These are phyloP conservation scores for Oryza rufipogon DNA, from an alignment of 176 grass and related monocot genomes.

Conservation along the genomic window DNA sequence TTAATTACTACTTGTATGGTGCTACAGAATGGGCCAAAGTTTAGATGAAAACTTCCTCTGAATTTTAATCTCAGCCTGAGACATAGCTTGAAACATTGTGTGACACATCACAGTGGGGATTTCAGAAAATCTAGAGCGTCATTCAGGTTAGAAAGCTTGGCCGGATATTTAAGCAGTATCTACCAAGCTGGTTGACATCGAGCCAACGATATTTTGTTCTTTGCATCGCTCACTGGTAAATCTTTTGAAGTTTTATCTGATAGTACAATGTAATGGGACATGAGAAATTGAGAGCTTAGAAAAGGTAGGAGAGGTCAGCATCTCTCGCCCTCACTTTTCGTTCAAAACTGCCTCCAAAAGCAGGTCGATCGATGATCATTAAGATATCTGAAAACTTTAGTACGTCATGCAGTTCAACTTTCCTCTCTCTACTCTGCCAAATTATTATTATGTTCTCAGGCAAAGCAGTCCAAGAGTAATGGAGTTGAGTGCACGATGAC, in stretches of 20 bases:
- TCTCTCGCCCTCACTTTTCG: background rate
- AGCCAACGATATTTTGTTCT: background rate
- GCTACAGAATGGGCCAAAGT: background rate
- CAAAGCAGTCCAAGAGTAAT: constrained; percentile 29
- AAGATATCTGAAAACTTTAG: constrained; percentile 17
- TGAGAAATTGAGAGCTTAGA: background rate
- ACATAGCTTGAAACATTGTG: background rate
- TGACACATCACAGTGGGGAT: background rate
- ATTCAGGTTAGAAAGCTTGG: background rate
- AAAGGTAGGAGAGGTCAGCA: constrained; percentile 3
- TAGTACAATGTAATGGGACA: background rate
- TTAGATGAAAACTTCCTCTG: background rate
- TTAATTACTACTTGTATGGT: background rate
- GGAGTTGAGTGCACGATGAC: constrained; percentile 48
- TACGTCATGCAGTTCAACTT: constrained; percentile 3
- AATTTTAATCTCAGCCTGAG: background rate
- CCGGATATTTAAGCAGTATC: background rate
- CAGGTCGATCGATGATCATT: constrained; percentile 31
- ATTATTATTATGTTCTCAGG: background rate
- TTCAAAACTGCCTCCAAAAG: constrained; percentile 29
- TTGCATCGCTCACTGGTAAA: constrained; percentile 21
- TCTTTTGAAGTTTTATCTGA: background rate
- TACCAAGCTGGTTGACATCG: background rate
- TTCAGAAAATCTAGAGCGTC: background rate
- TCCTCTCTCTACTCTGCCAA: background rate